These are phyloP conservation scores for Marasmius tenuissimus DNA, from an alignment of 1,284 basidiomycete species.

Conservation along the genomic window DNA sequence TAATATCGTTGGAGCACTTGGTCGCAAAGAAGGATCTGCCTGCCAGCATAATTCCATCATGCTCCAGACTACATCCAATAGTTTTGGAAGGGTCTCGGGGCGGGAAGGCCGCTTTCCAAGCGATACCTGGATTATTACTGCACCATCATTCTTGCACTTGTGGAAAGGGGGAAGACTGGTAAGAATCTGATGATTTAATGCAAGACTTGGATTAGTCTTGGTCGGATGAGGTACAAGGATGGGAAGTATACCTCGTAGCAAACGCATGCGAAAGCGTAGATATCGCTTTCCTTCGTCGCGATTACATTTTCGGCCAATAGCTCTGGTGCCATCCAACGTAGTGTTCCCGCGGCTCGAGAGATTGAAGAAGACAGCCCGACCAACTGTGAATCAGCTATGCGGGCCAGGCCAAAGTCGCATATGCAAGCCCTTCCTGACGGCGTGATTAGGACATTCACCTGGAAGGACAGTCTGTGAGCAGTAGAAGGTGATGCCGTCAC, in stretches of 20 bases:
- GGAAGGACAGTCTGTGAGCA: not conserved
- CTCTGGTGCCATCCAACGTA: not conserved
- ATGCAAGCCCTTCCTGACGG: not conserved
- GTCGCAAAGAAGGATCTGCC: no score
- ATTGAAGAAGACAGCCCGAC: not conserved
- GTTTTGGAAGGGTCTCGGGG: not conserved
- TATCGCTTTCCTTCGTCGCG: not conserved
- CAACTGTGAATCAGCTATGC: not conserved
- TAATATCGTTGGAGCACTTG: no score
- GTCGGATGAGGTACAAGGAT: not conserved
- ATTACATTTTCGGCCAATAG: not conserved
- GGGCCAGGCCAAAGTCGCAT: not conserved
- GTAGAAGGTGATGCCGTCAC: not conserved
- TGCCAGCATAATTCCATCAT: no score
- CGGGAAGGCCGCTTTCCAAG: not conserved
- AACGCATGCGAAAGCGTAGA: conserved; percentile 34
- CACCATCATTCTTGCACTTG: not conserved
- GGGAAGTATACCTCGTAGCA: conserved; percentile 35
- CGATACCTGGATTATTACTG: not conserved
- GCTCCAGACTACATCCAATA: no score
- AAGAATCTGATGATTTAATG: not conserved
- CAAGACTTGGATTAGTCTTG: no score
- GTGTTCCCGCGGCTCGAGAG: not conserved
- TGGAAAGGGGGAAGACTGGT: not conserved
- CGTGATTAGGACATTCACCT: not conserved